Percentiles rank a stretch among this genome's conserved stretches.
phyloP scores from a whole-genome alignment of 2,329 filamentous ascomycete species.

The Colletotrichum higginsianum region DNA sequence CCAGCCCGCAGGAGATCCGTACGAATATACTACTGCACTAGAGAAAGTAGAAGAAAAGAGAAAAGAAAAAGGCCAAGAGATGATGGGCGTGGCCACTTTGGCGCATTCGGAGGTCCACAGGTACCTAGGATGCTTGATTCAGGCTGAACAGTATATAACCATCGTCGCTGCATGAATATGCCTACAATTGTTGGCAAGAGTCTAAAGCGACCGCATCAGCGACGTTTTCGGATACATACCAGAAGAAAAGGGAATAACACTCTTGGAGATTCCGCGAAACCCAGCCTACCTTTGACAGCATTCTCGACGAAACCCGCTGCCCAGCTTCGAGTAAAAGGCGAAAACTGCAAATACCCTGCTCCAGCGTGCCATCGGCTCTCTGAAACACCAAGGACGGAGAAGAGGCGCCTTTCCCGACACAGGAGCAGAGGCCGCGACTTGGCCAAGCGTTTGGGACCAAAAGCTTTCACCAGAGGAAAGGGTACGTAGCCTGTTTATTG shows the following conservation, averaged over 20 bases:
- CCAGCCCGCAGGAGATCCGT: slow-evolving; percentile 3
- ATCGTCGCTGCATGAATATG: slow-evolving; percentile 7
- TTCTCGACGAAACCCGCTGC: not conserved
- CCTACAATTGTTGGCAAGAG: not conserved
- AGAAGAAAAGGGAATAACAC: not conserved
- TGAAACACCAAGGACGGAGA: slow-evolving; percentile 29
- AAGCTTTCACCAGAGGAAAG: not conserved
- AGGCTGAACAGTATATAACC: not conserved
- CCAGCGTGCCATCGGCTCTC: slow-evolving; percentile 29
- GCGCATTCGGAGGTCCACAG: slow-evolving; percentile 15
- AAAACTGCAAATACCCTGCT: not conserved
- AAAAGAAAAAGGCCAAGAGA: slow-evolving; percentile 1
- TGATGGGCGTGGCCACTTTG: slow-evolving; percentile 15
- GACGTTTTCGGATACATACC: slow-evolving; percentile 2
- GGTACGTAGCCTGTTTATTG: slow-evolving; percentile 31
- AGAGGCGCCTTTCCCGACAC: slow-evolving; percentile 29
- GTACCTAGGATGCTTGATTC: not conserved
- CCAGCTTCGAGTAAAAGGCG: not conserved
- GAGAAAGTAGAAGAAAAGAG: not conserved
- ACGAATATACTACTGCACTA: no score
- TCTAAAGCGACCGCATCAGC: not conserved
- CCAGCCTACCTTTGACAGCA: slow-evolving; percentile 4
- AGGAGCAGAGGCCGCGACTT: slow-evolving; percentile 21
- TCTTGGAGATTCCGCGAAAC: not conserved
- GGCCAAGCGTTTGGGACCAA: slow-evolving; percentile 21